Evolutionary conservation across 345 rosid genomes (phyloP).

Genomic region (Hibiscus trionum): DNA sequence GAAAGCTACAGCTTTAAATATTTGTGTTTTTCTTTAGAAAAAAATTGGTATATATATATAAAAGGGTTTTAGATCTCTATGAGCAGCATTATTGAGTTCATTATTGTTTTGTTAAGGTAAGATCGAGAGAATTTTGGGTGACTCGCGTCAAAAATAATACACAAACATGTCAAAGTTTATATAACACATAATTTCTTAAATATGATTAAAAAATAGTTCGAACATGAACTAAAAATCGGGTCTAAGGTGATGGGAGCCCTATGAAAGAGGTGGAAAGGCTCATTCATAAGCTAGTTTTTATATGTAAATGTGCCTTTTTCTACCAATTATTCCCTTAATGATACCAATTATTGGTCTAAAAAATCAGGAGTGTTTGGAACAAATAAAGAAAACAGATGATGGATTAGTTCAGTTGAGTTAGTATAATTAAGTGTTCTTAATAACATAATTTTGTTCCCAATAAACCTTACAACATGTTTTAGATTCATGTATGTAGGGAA

Average conservation of each 20-base stretch:
- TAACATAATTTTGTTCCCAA: conserved; percentile 26
- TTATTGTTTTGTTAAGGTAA: too few relatives aligned
- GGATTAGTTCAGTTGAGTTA: conserved; percentile 34
- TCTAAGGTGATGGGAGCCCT: too few relatives aligned
- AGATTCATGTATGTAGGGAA: not conserved
- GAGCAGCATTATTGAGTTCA: too few relatives aligned
- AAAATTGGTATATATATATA: too few relatives aligned
- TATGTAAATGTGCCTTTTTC: conserved; percentile 23
- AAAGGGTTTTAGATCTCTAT: too few relatives aligned
- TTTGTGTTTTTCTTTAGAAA: not conserved
- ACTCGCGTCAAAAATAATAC: not conserved
- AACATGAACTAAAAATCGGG: not conserved
- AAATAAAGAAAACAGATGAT: conserved; percentile 12
- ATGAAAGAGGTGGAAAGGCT: too few relatives aligned
- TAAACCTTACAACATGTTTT: conserved; percentile 28
- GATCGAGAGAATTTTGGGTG: conserved; percentile 6
- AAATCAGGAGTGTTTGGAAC: conserved; percentile 4
- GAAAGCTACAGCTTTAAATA: not conserved
- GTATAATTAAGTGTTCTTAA: conserved; percentile 2
- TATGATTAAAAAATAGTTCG: too few relatives aligned
- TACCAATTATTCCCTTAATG: conserved; percentile 28
- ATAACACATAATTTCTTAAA: not conserved
- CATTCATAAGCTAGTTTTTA: conserved; percentile 24
- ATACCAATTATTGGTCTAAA: conserved; percentile 40
- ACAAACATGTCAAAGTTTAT: not conserved